Evolutionary conservation across 208 protist species (phyloP).

Genomic region (Acanthamoeba quina): DNA sequence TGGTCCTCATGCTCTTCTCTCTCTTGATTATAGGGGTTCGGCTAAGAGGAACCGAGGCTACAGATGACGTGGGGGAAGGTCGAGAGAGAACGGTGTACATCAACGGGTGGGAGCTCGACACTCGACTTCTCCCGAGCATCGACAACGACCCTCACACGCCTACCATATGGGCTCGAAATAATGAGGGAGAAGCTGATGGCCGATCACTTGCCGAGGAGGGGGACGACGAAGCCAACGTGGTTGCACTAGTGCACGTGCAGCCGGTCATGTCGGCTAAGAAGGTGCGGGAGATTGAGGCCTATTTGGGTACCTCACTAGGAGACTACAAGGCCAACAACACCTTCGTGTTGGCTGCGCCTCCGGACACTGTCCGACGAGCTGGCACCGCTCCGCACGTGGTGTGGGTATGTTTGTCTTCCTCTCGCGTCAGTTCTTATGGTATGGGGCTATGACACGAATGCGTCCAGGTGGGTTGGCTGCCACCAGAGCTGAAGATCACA

Average conservation of each 20-base stretch:
- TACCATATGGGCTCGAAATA: neutral
- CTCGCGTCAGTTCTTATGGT: neutral
- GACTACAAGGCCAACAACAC: conserved; percentile 55
- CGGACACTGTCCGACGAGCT: neutral
- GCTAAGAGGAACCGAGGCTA: too few species aligned
- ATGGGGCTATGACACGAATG: neutral
- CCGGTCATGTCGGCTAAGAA: neutral
- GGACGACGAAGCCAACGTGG: neutral
- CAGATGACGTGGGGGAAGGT: neutral
- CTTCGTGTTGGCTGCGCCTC: neutral
- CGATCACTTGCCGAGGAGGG: conserved; percentile 3
- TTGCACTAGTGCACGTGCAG: conserved; percentile 11
- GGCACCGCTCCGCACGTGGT: neutral
- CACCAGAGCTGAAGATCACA: neutral
- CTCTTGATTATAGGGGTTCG: too few species aligned
- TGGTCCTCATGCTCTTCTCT: too few species aligned
- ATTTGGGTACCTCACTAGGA: neutral
- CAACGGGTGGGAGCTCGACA: conserved; percentile 9
- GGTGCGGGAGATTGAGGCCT: conserved; percentile 25
- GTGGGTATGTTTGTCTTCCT: neutral
- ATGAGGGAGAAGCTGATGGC: too few species aligned
- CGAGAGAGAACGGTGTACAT: neutral
- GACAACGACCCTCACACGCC: neutral
- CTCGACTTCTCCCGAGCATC: neutral
- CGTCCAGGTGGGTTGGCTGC: neutral